These are phyloP conservation scores for Aspergillus campestris DNA, from an alignment of 495 filamentous ascomycete genomes.

Conservation along the genomic window DNA sequence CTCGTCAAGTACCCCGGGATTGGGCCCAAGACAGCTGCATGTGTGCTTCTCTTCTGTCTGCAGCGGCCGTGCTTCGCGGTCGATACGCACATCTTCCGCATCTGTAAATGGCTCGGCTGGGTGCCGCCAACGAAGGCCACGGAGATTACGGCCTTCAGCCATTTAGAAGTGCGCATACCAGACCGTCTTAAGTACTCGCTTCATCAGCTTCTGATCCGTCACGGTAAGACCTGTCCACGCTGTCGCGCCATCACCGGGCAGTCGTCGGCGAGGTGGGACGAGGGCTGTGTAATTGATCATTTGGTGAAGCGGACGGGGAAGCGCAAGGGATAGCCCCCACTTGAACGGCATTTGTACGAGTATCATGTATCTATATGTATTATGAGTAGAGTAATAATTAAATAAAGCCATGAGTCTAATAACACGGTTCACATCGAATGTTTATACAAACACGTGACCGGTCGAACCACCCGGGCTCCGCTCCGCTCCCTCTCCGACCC, in stretches of 20 bases:
- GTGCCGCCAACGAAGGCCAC: conserved; percentile 51
- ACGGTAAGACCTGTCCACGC: conserved; percentile 72
- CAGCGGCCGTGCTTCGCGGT: conserved; percentile 73
- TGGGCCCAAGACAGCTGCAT: conserved; percentile 86
- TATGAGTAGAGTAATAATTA: too few relatives aligned
- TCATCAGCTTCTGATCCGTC: conserved; percentile 78
- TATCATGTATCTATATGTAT: too few relatives aligned
- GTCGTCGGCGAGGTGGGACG: conserved; percentile 35
- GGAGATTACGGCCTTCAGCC: conserved; percentile 64
- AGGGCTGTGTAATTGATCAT: conserved; percentile 45
- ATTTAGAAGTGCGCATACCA: conserved; percentile 74
- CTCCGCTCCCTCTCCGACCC: not conserved
- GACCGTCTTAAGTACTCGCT: conserved; percentile 82
- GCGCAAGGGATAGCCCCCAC: conserved; percentile 21
- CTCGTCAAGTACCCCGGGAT: conserved; percentile 76
- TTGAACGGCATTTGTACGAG: too few relatives aligned
- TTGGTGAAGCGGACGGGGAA: conserved; percentile 38
- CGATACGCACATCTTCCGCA: conserved; percentile 75
- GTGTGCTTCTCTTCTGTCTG: conserved; percentile 74
- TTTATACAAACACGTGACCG: too few relatives aligned
- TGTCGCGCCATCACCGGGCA: conserved; percentile 55
- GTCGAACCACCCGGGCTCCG: not conserved
- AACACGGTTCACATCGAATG: too few relatives aligned
- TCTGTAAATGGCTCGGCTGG: conserved; percentile 84
- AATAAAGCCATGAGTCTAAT: too few relatives aligned